phyloP scores from a whole-genome alignment of 225 moss, liverwort and hornwort genomes.

The Physcomitrellopsis africana region DNA sequence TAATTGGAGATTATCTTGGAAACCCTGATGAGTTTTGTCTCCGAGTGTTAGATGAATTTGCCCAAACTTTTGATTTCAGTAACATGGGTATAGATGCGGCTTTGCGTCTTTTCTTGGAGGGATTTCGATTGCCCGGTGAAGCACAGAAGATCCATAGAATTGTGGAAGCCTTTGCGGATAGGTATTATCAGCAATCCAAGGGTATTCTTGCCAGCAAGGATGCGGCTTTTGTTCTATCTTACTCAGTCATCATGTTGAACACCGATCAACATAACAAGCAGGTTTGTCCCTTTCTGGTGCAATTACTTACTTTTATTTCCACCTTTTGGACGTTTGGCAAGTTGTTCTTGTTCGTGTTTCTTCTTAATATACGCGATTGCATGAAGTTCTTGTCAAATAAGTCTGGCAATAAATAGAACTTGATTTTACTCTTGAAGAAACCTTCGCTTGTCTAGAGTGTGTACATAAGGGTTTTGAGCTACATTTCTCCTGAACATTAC shows the following conservation, averaged over 20 bases:
- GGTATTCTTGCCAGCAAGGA: too few species aligned
- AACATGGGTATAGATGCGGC: constrained; percentile 72
- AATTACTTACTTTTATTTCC: constrained; percentile 14
- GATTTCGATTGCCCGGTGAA: constrained; percentile 73
- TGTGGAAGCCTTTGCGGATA: constrained; percentile 34
- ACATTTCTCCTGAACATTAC: neutral
- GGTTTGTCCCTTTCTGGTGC: constrained; percentile 23
- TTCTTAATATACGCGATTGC: neutral
- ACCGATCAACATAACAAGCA: too few species aligned
- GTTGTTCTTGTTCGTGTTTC: constrained; percentile 43
- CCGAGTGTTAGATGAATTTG: constrained; percentile 62
- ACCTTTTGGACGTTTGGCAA: constrained; percentile 40
- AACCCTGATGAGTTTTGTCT: constrained; percentile 71
- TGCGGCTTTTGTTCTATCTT: too few species aligned
- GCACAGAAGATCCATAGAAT: constrained; percentile 58
- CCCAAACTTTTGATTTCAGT: constrained; percentile 70
- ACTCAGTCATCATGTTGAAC: too few species aligned
- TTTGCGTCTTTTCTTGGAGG: constrained; percentile 64
- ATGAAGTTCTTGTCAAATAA: neutral
- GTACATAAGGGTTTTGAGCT: neutral
- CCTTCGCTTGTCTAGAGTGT: neutral
- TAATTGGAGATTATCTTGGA: constrained; percentile 70
- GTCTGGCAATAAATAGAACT: neutral
- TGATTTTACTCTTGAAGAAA: neutral
- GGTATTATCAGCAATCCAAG: constrained; percentile 28